A percentile compares a stretch with the other conserved stretches of the same genome.
phyloP scores from a whole-genome alignment of 2,329 filamentous ascomycete genomes.

The Arachnomyces sp. region DNA sequence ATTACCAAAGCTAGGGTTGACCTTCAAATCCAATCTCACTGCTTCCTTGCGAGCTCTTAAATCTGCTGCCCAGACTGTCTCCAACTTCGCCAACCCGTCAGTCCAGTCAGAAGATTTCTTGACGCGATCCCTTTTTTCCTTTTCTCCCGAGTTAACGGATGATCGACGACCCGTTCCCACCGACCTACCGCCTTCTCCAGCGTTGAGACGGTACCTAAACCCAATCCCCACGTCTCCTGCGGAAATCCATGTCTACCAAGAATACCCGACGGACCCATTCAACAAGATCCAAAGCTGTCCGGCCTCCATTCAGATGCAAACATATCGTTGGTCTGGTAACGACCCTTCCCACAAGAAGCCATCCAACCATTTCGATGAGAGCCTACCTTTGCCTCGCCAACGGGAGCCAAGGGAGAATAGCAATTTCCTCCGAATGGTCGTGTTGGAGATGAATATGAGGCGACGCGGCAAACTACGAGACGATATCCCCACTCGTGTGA shows the following conservation, averaged over 20 bases:
- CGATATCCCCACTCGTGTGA: slow-evolving; percentile 47
- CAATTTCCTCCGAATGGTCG: slow-evolving; percentile 57
- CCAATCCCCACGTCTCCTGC: slow-evolving; percentile 43
- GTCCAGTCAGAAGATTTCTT: slow-evolving; percentile 53
- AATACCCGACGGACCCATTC: slow-evolving; percentile 29
- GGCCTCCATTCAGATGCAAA: slow-evolving; percentile 57
- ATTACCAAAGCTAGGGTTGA: slow-evolving; percentile 38
- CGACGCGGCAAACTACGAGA: slow-evolving; percentile 55
- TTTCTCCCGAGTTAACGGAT: slow-evolving; percentile 52
- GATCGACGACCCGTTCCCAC: slow-evolving; percentile 53
- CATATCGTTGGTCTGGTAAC: slow-evolving; percentile 41
- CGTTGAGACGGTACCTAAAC: slow-evolving; percentile 55
- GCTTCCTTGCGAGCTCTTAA: slow-evolving; percentile 56
- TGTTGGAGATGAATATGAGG: slow-evolving; percentile 62
- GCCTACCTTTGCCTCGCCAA: slow-evolving; percentile 43
- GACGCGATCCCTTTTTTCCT: slow-evolving; percentile 49
- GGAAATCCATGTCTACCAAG: slow-evolving; percentile 39
- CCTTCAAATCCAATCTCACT: slow-evolving; percentile 58
- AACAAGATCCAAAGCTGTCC: slow-evolving; percentile 29
- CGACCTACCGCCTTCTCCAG: slow-evolving; percentile 47
- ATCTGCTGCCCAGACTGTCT: slow-evolving; percentile 54
- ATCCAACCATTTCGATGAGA: slow-evolving; percentile 26
- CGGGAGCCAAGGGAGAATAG: slow-evolving; percentile 58
- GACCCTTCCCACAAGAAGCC: slow-evolving; percentile 35
- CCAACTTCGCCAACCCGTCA: slow-evolving; percentile 47